Conservation (phyloP, 495 filamentous ascomycete genomes). For the Melanomma pulvis-pyrius region DNA sequence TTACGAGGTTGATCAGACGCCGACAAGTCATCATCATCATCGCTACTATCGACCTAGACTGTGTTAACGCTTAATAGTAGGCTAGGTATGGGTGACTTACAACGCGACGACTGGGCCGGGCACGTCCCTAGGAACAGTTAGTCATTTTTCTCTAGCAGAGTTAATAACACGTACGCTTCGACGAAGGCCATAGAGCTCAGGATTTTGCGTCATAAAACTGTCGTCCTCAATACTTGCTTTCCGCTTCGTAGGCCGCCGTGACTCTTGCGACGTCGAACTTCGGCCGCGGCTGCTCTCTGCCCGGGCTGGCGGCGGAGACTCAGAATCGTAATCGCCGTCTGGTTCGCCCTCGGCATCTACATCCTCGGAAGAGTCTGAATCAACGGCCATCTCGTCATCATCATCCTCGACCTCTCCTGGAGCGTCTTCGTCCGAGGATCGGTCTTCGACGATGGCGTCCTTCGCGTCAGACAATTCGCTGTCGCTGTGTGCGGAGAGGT, state of each 20-base stretch:
- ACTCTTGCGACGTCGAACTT: constrained; percentile 68
- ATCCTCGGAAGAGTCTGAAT: constrained; percentile 56
- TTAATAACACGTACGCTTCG: constrained; percentile 69
- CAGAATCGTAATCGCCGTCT: constrained; percentile 77
- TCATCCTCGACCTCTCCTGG: constrained; percentile 38
- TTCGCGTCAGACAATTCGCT: constrained; percentile 48
- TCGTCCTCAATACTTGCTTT: constrained; percentile 73
- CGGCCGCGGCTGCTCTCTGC: constrained; percentile 45
- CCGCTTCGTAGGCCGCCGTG: constrained; percentile 69
- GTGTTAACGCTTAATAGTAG: constrained; percentile 5
- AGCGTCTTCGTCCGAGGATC: constrained; percentile 33
- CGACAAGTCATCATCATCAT: constrained; percentile 68
- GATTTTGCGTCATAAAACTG: constrained; percentile 83
- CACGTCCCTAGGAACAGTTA: constrained; percentile 51
- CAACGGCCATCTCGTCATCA: constrained; percentile 46
- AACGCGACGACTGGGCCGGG: constrained; percentile 55
- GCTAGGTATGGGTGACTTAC: constrained; percentile 40
- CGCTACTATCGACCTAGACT: constrained; percentile 67
- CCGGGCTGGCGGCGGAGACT: constrained; percentile 53
- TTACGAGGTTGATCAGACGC: constrained; percentile 63
- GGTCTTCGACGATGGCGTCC: constrained; percentile 40
- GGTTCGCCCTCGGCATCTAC: constrained; percentile 70
- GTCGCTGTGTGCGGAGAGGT: constrained; percentile 55
- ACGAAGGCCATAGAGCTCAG: constrained; percentile 92
- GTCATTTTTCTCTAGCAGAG: background rate